Conservation (phyloP, 129 eudicot genomes). For the Artemisia argyi region DNA sequence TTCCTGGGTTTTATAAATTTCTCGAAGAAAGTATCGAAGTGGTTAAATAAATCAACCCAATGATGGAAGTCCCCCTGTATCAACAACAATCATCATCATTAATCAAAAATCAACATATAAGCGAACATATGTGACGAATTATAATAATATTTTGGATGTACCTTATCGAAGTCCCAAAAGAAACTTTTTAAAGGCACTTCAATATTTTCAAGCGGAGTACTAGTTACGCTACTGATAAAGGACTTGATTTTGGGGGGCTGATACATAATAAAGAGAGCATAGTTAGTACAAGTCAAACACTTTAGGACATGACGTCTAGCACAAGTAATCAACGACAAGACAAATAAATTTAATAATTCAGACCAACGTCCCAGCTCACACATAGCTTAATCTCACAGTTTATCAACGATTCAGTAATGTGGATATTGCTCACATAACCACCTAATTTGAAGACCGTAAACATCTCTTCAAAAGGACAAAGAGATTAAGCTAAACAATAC, state of each 20-base stretch:
- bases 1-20: constrained; percentile 85
- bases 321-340: too few species aligned
- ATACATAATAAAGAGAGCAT: constrained; percentile 16
- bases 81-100: constrained; percentile 19
- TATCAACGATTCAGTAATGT: too few species aligned
- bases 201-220: constrained; percentile 76
- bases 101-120: constrained; percentile 17
- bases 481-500: too few species aligned
- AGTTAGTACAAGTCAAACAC: neutral
- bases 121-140: neutral
- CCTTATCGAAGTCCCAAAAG: constrained; percentile 98
- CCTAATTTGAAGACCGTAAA: too few species aligned
- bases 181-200: constrained; percentile 74
- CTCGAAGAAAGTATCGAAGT: constrained; percentile 87
- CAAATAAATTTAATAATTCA: too few species aligned
- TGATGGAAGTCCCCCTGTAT: constrained; percentile 97
- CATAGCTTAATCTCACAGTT: too few species aligned
- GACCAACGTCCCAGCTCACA: too few species aligned
- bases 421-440: too few species aligned
- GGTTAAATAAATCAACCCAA: constrained; percentile 94
- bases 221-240: constrained; percentile 66
- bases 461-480: too few species aligned
- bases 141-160: constrained; percentile 27
- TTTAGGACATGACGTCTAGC: too few species aligned
- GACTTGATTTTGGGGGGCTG: constrained; percentile 95